Conservation (phyloP, 208 protist species). For the Acanthamoeba castellanii region DNA sequence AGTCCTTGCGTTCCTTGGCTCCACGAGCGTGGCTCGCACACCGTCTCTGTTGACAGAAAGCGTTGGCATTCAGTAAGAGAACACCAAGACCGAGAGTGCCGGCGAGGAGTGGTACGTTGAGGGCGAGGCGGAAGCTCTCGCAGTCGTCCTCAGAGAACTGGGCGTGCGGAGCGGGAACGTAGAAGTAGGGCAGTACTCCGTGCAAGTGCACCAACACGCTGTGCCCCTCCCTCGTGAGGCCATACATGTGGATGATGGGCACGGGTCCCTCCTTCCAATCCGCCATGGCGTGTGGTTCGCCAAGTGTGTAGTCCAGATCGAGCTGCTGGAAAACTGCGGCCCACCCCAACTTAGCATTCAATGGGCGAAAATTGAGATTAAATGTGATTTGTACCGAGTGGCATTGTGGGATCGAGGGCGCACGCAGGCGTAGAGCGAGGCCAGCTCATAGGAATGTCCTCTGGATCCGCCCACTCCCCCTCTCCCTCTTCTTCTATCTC, state of each 20-base stretch:
- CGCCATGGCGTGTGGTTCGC: conserved; percentile 83
- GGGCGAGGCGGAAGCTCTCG: conserved; percentile 48
- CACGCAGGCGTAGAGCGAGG: not conserved
- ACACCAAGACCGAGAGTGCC: not conserved
- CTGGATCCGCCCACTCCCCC: not conserved
- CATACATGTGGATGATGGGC: conserved; percentile 91
- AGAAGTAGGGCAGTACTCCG: conserved; percentile 95
- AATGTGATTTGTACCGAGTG: not conserved
- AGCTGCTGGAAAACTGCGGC: conserved; percentile 86
- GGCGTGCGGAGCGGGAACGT: conserved; percentile 84
- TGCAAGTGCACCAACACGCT: conserved; percentile 91
- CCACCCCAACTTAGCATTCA: not conserved
- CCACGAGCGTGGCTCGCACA: not conserved
- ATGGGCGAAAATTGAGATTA: not conserved
- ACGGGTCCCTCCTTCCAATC: conserved; percentile 54
- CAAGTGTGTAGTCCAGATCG: conserved; percentile 84
- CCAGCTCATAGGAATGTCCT: not conserved
- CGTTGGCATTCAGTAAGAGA: not conserved
- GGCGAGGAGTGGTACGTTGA: conserved; percentile 71
- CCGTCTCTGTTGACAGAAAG: not conserved
- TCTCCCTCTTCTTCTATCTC: not conserved
- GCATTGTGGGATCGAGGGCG: not conserved
- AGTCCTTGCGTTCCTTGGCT: conserved; percentile 73
- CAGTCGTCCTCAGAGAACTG: conserved; percentile 77
- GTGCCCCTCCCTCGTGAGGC: conserved; percentile 91